These are phyloP conservation scores for Dactylonectria macrodidyma DNA, from an alignment of 2,329 filamentous ascomycete species.

Conservation along the genomic window DNA sequence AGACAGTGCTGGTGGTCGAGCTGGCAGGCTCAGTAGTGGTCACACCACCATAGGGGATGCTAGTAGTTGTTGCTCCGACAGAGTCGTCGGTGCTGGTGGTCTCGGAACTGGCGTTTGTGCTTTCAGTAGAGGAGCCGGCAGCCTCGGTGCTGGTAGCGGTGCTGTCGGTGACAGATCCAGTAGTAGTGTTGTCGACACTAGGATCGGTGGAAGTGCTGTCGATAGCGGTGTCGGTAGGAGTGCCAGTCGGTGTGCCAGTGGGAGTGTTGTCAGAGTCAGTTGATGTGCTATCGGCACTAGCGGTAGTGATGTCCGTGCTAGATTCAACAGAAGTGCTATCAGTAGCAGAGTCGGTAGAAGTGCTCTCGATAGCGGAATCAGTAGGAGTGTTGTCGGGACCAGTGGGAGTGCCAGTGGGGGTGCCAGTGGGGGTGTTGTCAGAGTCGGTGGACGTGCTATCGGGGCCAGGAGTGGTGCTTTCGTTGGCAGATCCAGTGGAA, in stretches of 20 bases:
- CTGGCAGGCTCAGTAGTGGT: conserved; percentile 23
- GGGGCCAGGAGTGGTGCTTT: no score
- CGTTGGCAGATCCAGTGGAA: neutral
- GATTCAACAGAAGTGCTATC: conserved; percentile 10
- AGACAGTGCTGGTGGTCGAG: conserved; percentile 54
- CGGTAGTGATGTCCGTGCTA: neutral
- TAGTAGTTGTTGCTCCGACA: conserved; percentile 2
- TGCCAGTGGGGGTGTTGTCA: no score
- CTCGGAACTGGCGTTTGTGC: neutral
- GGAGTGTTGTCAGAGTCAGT: conserved; percentile 1
- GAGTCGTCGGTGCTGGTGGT: neutral
- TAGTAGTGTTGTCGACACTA: no score
- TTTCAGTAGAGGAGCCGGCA: neutral
- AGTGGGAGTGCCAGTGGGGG: no score
- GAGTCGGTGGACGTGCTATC: no score
- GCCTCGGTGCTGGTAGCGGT: neutral
- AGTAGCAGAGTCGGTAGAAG: no score
- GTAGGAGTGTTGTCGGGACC: no score
- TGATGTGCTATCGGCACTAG: conserved; percentile 22
- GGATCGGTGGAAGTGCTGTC: conserved; percentile 21
- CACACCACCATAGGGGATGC: neutral
- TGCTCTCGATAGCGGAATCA: no score
- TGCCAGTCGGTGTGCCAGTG: neutral
- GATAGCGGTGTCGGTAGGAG: neutral
- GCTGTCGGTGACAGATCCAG: neutral